Base-by-base conservation (phyloP, 139 green algal genomes). In the Volvox africanus region DNA sequence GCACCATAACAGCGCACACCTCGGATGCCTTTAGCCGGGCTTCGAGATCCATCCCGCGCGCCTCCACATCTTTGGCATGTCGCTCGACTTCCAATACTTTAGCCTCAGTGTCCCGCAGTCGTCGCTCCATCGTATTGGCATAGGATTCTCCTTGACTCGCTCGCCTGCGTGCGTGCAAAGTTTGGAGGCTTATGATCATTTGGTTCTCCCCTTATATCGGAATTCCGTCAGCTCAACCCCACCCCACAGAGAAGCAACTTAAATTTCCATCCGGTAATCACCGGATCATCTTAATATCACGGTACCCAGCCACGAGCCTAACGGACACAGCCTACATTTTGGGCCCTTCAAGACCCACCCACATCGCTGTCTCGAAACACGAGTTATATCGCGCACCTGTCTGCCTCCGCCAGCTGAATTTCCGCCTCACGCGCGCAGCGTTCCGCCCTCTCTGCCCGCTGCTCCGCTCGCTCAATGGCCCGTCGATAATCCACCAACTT, bases 381-480 rank as follows among this genome's bases (percentile, higher is more conserved):
- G 11, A 75, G 9, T 26, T 75, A 75, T 80, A 36, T 2, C 61
- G n/a, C 61, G 6, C 82, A 93, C 89, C 93, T 89, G n/a, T 94
- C 91, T 9, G 75, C 71, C 26, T 93, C 89, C n/a, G 73, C 28
- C 37, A 95, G 62, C 55, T 93, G 91, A 32, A 44, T 50, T 68
- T 93, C 88, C 33, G 65, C 16, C 16, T 92, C 91, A 14, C 91
- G 61, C 22, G 32, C 0, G n/a, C 81, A 32, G 19, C 87, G 82
- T 86, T 95, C 94, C 30, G 89, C 88, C 24, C 91, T 85, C 32
- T 95, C 93, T 28, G 90, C 92, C 19, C 93, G 93, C 77, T 93
- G 92, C 86, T 95, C 89, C 35, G 84, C 65, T 18, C 92, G 90
- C 36, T 94, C 93, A 3, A 82, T 32, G 44, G 69, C 89, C 2